Conservation (phyloP, 441 rosid species). For the Metrosideros polymorpha region DNA sequence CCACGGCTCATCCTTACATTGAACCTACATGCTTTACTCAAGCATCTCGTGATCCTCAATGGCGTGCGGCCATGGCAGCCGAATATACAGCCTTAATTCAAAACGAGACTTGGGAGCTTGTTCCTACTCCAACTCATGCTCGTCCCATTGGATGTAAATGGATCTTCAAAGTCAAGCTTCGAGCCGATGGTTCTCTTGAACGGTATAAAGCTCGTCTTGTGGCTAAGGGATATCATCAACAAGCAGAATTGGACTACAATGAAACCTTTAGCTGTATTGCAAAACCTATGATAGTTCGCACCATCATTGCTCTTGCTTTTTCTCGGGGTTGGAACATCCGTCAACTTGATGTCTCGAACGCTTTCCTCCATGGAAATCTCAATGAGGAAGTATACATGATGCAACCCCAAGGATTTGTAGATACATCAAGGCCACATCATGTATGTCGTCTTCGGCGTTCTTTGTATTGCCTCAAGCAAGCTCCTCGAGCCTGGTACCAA, state of each 20-base stretch:
- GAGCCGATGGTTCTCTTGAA: not conserved
- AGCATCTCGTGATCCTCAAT: not conserved
- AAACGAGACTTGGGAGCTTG: not conserved
- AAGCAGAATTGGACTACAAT: not conserved
- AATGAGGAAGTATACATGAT: not conserved
- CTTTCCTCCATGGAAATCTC: not conserved
- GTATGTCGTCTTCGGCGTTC: not conserved
- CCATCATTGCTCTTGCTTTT: not conserved
- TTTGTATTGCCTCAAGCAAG: not conserved
- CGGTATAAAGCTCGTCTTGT: not conserved
- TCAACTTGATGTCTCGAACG: not conserved
- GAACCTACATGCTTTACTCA: not conserved
- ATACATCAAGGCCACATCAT: not conserved
- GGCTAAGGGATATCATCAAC: not conserved
- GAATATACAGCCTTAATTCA: not conserved
- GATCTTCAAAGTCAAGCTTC: not conserved
- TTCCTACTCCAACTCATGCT: not conserved
- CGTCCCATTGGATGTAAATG: not conserved
- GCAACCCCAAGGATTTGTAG: not conserved
- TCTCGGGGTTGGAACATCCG: not conserved
- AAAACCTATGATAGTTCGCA: not conserved
- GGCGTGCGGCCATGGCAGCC: not conserved
- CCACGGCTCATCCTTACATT: not conserved
- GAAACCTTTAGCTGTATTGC: not conserved
- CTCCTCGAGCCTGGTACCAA: not conserved